A percentile compares a stretch with the other conserved stretches of the same genome.
phyloP scores from a whole-genome alignment of 1,284 basidiomycete species.

The Rhodotorula sp. region DNA sequence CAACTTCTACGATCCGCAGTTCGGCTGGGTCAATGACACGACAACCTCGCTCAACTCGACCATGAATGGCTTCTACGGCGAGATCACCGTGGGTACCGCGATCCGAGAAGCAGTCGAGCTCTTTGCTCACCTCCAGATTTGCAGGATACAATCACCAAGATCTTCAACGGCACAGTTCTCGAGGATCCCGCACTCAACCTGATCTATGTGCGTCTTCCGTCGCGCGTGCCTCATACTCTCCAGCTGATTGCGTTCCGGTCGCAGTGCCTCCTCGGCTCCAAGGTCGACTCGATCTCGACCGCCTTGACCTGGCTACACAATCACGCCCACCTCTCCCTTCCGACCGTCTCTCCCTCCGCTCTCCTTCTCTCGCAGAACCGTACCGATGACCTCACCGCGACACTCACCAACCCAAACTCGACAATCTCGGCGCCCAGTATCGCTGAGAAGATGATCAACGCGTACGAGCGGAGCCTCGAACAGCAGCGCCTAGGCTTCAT shows the following conservation, averaged over 20 bases:
- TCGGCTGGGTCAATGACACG: slow-evolving; percentile 92
- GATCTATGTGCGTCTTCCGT: slow-evolving; percentile 50
- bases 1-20: slow-evolving; percentile 47
- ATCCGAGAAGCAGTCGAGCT: not conserved
- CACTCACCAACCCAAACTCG: slow-evolving; percentile 28
- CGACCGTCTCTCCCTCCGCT: slow-evolving; percentile 65
- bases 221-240: slow-evolving; percentile 12
- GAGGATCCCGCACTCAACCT: slow-evolving; percentile 73
- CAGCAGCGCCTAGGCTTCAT: slow-evolving; percentile 78
- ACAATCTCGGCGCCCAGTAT: slow-evolving; percentile 47
- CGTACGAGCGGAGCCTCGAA: slow-evolving; percentile 68
- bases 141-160: slow-evolving; percentile 61
- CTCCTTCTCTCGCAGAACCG: slow-evolving; percentile 49
- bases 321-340: slow-evolving; percentile 61
- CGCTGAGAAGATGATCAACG: slow-evolving; percentile 66
- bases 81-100: slow-evolving; percentile 44
- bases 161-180: slow-evolving; percentile 80
- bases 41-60: slow-evolving; percentile 75
- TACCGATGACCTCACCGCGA: slow-evolving; percentile 28
- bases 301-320: slow-evolving; percentile 89
- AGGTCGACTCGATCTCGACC: slow-evolving; percentile 78
- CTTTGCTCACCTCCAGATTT: too few relatives aligned
- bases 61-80: slow-evolving; percentile 54
- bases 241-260: too few relatives aligned
- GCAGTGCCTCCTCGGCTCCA: slow-evolving; percentile 81